phyloP scores from a whole-genome alignment of 2,329 filamentous ascomycete species.

The Fusarium setosum region DNA sequence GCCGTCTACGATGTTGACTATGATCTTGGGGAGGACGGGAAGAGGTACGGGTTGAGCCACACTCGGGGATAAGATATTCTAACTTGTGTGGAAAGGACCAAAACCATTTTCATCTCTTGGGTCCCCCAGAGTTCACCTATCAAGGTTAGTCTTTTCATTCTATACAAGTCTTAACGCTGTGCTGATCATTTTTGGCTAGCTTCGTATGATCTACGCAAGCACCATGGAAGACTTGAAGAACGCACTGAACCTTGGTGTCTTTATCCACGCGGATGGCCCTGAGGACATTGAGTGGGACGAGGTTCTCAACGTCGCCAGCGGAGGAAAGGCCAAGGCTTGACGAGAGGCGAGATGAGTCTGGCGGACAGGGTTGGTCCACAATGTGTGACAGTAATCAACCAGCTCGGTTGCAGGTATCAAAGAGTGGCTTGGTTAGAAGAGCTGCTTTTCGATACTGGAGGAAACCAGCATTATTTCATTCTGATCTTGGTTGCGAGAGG shows the following conservation, averaged over 20 bases:
- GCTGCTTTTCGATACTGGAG: too few relatives aligned
- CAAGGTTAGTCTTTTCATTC: conserved; percentile 10
- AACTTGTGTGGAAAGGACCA: conserved; percentile 10
- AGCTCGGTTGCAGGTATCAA: too few relatives aligned
- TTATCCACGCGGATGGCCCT: conserved; percentile 25
- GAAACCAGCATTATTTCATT: too few relatives aligned
- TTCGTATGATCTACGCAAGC: conserved; percentile 37
- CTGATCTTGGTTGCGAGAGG: too few relatives aligned
- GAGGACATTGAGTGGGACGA: conserved; percentile 26
- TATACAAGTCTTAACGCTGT: not conserved
- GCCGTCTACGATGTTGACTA: conserved; percentile 34
- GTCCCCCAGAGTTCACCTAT: conserved; percentile 22
- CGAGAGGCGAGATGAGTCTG: too few relatives aligned
- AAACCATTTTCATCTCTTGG: conserved; percentile 34
- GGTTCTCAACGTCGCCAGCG: conserved; percentile 20
- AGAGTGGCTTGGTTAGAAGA: too few relatives aligned
- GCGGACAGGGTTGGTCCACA: too few relatives aligned
- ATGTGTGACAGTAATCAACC: too few relatives aligned
- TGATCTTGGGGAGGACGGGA: conserved; percentile 31
- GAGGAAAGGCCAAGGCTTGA: conserved; percentile 9
- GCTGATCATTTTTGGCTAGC: not conserved
- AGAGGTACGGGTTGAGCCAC: not conserved
- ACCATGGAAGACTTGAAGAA: conserved; percentile 36
- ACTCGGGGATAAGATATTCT: not conserved
- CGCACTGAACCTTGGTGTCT: conserved; percentile 23